Evolutionary conservation across 495 filamentous ascomycete species (phyloP).

Genomic region (Parathielavia hyrcaniae): DNA sequence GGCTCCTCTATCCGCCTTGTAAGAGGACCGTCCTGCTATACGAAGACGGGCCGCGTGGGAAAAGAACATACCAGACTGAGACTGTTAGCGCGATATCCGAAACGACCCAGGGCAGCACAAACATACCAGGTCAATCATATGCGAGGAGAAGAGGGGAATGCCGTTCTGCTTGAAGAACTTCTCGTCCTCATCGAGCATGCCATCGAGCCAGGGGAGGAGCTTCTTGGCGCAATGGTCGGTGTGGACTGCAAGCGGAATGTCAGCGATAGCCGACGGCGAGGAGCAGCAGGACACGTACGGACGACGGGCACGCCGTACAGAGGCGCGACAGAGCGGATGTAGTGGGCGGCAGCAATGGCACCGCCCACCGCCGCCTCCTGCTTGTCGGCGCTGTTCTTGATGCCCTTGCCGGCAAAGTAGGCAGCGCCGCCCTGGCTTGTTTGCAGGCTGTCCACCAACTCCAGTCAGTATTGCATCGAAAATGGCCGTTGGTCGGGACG

Average conservation of each 20-base stretch:
- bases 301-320: slow-evolving; percentile 85
- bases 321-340: slow-evolving; percentile 83
- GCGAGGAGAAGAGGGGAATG: slow-evolving; percentile 86
- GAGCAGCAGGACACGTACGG: slow-evolving; percentile 56
- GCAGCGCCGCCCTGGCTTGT: slow-evolving; percentile 89
- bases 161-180: slow-evolving; percentile 84
- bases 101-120: not conserved
- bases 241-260: slow-evolving; percentile 17
- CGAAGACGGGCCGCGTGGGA: not conserved
- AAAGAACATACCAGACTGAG: slow-evolving; percentile 21
- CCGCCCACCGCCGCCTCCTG: slow-evolving; percentile 86
- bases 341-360: slow-evolving; percentile 82
- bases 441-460: slow-evolving; percentile 48
- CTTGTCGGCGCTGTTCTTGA: slow-evolving; percentile 63
- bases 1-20: slow-evolving; percentile 61
- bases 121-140: slow-evolving; percentile 86
- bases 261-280: not conserved
- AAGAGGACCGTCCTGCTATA: not conserved
- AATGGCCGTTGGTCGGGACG: not conserved
- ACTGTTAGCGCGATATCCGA: not conserved
- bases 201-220: slow-evolving; percentile 86
- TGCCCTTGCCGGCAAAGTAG: slow-evolving; percentile 92
- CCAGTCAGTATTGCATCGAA: slow-evolving; percentile 8
- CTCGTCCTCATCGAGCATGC: slow-evolving; percentile 91
- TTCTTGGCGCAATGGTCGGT: slow-evolving; percentile 85